phyloP scores from a whole-genome alignment of 768 basidiomycete species.

The Chalciporus sphaerocephalus region DNA sequence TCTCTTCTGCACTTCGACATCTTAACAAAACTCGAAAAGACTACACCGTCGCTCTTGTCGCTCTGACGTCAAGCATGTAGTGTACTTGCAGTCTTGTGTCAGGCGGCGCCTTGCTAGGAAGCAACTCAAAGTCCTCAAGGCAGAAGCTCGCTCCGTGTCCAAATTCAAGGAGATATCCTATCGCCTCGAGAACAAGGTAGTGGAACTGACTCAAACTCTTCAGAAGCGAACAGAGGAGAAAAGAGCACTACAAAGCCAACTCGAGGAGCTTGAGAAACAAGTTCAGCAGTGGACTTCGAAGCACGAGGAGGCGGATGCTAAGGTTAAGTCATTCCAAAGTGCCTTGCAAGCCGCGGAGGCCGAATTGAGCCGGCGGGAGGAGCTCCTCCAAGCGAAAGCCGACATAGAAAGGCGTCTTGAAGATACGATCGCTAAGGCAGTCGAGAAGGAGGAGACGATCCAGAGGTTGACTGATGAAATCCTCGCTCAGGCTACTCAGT shows the following conservation, averaged over 20 bases:
- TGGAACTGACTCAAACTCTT: constrained; percentile 92
- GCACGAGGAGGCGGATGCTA: constrained; percentile 81
- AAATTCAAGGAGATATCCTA: constrained; percentile 99
- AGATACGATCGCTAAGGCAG: constrained; percentile 65
- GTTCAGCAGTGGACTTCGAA: constrained; percentile 79
- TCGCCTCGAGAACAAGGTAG: constrained; percentile 96
- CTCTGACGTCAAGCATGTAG: constrained; percentile 62
- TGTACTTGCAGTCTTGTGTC: constrained; percentile 88
- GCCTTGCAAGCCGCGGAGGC: constrained; percentile 68
- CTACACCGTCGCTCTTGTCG: constrained; percentile 51
- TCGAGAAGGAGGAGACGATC: constrained; percentile 83
- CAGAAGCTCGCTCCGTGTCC: constrained; percentile 93
- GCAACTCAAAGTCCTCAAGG: constrained; percentile 76
- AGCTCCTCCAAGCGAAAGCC: constrained; percentile 68
- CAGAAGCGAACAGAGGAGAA: constrained; percentile 90
- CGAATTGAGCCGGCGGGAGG: constrained; percentile 67
- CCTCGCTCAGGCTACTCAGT: constrained; percentile 61
- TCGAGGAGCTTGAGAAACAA: constrained; percentile 79
- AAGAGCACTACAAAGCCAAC: constrained; percentile 74
- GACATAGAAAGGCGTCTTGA: constrained; percentile 78
- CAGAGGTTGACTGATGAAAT: constrained; percentile 78
- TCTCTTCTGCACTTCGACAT: background rate
- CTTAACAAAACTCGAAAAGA: constrained; percentile 33
- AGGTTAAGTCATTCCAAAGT: constrained; percentile 65
- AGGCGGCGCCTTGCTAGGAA: constrained; percentile 84